phyloP scores from a whole-genome alignment of 306 rosid species.

The Heteromeles arbutifolia region DNA sequence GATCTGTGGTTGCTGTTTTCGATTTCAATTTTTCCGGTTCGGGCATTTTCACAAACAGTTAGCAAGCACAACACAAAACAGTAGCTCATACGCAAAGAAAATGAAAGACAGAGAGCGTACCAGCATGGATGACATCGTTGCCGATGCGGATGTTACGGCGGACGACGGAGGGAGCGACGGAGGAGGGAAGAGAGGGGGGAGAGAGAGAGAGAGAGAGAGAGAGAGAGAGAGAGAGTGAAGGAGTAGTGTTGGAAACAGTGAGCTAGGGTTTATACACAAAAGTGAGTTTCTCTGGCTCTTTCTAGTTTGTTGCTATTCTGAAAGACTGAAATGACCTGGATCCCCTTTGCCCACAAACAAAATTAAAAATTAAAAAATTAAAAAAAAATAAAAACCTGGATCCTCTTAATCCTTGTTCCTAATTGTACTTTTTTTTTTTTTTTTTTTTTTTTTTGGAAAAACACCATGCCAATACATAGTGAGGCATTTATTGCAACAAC shows the following conservation, averaged over 20 bases:
- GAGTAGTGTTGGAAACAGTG: background rate
- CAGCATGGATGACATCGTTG: constrained; percentile 86
- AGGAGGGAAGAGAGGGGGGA: background rate
- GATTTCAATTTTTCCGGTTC: background rate
- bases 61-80: background rate
- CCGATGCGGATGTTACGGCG: constrained; percentile 11
- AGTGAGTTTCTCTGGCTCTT: background rate
- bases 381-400: background rate
- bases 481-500: too few species aligned
- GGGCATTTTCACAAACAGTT: constrained; percentile 24
- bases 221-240: background rate
- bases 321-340: background rate
- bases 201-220: background rate
- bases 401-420: background rate
- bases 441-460: too few species aligned
- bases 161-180: background rate
- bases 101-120: constrained; percentile 30
- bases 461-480: too few species aligned
- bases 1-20: constrained; percentile 96
- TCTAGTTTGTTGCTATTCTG: background rate
- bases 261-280: background rate
- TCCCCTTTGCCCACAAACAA: background rate
- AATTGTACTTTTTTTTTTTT: background rate
- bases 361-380: too few species aligned
- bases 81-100: background rate